Evolutionary conservation across 2,329 filamentous ascomycete species (phyloP).

Genomic region (Cercospora zeina): DNA sequence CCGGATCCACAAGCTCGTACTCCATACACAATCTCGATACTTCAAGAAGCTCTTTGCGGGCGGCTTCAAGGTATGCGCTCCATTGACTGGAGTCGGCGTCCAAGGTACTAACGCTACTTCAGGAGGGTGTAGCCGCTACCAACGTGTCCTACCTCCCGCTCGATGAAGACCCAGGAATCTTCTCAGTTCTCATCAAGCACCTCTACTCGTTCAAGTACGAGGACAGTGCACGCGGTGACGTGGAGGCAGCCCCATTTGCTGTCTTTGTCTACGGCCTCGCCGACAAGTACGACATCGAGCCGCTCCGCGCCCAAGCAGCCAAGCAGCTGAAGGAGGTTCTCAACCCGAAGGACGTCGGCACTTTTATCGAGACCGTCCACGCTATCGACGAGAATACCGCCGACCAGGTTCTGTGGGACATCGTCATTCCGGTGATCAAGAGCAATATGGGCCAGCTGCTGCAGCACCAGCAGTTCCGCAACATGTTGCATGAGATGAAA

Average conservation of each 20-base stretch:
- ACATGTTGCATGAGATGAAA: background rate
- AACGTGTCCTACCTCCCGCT: conserved; percentile 19
- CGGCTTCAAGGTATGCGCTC: conserved; percentile 25
- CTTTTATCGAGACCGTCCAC: conserved; percentile 24
- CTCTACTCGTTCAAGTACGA: conserved; percentile 30
- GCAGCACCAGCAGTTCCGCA: conserved; percentile 8
- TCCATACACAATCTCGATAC: conserved; percentile 46
- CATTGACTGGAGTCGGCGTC: background rate
- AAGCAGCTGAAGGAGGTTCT: conserved; percentile 10
- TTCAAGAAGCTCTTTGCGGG: conserved; percentile 45
- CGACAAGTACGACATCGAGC: conserved; percentile 43
- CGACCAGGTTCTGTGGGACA: conserved; percentile 22
- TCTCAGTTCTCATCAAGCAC: conserved; percentile 26
- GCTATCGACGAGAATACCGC: conserved; percentile 21
- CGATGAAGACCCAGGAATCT: conserved; percentile 26
- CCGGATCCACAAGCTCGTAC: conserved; percentile 45
- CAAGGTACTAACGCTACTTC: background rate
- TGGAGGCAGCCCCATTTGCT: conserved; percentile 12
- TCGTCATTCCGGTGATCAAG: conserved; percentile 24
- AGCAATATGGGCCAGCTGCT: conserved; percentile 17
- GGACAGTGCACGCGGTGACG: conserved; percentile 23
- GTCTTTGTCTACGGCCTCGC: conserved; percentile 45
- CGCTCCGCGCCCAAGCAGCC: conserved; percentile 30
- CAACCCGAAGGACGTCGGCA: conserved; percentile 13
- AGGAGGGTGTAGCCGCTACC: conserved; percentile 21